Conservation (phyloP, 2,329 filamentous ascomycete genomes). For the Colletotrichum tanaceti region DNA sequence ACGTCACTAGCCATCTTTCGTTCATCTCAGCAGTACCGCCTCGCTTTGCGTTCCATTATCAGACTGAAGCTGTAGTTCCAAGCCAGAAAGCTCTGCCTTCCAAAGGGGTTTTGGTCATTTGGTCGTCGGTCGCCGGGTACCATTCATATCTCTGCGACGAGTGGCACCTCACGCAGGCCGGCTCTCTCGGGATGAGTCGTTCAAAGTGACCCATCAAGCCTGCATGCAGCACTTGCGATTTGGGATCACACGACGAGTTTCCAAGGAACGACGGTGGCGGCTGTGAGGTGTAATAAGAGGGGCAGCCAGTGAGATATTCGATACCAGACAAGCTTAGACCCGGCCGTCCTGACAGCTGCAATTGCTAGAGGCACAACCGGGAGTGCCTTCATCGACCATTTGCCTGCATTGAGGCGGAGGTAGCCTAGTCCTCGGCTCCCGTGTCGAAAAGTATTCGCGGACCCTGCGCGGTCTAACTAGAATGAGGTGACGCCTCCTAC, state of each 20-base stretch:
- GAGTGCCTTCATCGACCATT: conserved; percentile 20
- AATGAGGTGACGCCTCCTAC: neutral
- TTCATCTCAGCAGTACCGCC: neutral
- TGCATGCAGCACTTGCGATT: neutral
- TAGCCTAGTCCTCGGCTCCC: neutral
- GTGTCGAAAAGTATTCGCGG: conserved; percentile 4
- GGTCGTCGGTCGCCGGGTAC: neutral
- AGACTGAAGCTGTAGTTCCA: neutral
- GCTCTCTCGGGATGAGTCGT: neutral
- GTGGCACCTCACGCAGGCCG: conserved; percentile 10
- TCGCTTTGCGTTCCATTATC: neutral
- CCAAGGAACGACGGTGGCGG: conserved; percentile 4
- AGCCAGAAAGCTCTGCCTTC: neutral
- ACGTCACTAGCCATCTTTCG: conserved; percentile 11
- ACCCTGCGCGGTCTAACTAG: neutral
- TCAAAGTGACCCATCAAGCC: neutral
- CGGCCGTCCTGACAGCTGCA: conserved; percentile 19
- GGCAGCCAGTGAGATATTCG: neutral
- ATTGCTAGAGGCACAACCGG: conserved; percentile 19
- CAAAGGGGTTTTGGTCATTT: neutral
- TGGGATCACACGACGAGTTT: neutral
- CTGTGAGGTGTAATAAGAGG: conserved; percentile 14
- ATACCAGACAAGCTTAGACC: conserved; percentile 12
- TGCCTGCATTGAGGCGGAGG: neutral
- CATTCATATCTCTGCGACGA: conserved; percentile 2